These are phyloP conservation scores for Jimgerdemannia lactiflua DNA, from an alignment of 192 early-diverging fungal genomes.

Conservation along the genomic window DNA sequence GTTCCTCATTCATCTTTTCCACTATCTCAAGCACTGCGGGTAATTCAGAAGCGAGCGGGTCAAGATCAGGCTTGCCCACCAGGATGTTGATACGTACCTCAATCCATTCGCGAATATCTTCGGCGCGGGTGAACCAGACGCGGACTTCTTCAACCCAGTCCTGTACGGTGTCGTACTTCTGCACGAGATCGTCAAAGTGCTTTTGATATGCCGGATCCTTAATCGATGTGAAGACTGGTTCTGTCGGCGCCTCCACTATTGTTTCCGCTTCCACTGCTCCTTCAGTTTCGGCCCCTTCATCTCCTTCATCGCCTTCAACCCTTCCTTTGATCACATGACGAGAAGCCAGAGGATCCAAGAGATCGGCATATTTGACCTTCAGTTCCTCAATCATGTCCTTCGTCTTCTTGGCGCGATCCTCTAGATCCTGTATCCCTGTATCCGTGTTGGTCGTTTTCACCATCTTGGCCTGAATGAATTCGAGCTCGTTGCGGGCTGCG, in stretches of 20 bases:
- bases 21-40: conserved; percentile 22
- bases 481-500: conserved; percentile 14
- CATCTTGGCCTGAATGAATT: conserved; percentile 35
- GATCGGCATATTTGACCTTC: conserved; percentile 12
- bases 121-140: conserved; percentile 44
- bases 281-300: conserved; percentile 3
- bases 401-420: conserved; percentile 12
- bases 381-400: conserved; percentile 8
- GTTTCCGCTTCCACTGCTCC: background rate
- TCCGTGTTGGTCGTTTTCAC: conserved; percentile 36
- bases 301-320: background rate
- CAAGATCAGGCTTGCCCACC: conserved; percentile 14
- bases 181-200: conserved; percentile 16
- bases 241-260: background rate
- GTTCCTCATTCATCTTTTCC: conserved; percentile 21
- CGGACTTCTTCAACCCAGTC: conserved; percentile 29
- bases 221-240: background rate
- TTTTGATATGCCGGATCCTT: conserved; percentile 8
- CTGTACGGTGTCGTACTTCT: conserved; percentile 20
- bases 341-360: conserved; percentile 4
- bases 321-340: background rate
- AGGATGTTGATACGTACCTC: conserved; percentile 26
- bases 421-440: conserved; percentile 28
- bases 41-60: conserved; percentile 18
- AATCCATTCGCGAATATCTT: conserved; percentile 39